Evolutionary conservation across 805 yeast species (phyloP).

Genomic region (Teunomyces tritomae): DNA sequence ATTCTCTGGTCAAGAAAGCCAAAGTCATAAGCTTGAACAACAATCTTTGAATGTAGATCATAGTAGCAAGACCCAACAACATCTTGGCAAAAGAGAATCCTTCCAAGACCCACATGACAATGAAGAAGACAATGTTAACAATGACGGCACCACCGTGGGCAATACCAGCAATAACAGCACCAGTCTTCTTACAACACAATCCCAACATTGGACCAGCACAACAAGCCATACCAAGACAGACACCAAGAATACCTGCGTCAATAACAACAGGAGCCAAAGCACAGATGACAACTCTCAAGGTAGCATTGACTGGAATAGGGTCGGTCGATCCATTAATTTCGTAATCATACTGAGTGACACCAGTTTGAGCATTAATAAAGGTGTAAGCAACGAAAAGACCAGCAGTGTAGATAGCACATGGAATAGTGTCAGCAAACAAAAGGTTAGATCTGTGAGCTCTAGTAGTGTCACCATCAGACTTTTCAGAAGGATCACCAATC

Average conservation of each 20-base stretch:
- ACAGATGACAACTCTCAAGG: slow-evolving; percentile 71
- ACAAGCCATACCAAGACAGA: slow-evolving; percentile 82
- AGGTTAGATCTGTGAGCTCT: slow-evolving; percentile 79
- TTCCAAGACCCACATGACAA: slow-evolving; percentile 96
- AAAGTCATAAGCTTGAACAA: slow-evolving; percentile 82
- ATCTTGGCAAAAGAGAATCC: slow-evolving; percentile 87
- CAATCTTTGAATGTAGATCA: slow-evolving; percentile 83
- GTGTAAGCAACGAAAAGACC: slow-evolving; percentile 76
- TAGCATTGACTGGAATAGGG: slow-evolving; percentile 60
- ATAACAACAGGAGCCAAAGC: slow-evolving; percentile 88
- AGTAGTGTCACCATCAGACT: slow-evolving; percentile 63
- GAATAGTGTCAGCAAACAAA: slow-evolving; percentile 73
- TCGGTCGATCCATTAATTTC: slow-evolving; percentile 27
- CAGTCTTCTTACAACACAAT: slow-evolving; percentile 94
- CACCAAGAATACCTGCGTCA: slow-evolving; percentile 79
- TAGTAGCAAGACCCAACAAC: slow-evolving; percentile 80
- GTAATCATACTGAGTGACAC: slow-evolving; percentile 51
- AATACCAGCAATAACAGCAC: slow-evolving; percentile 90
- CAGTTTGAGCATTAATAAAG: slow-evolving; percentile 81
- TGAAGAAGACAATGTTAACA: slow-evolving; percentile 81
- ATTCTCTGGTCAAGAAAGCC: slow-evolving; percentile 84
- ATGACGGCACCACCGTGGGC: slow-evolving; percentile 95
- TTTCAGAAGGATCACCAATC: slow-evolving; percentile 66
- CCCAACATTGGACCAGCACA: slow-evolving; percentile 97
- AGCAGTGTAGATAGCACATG: slow-evolving; percentile 68